Conservation (phyloP, 805 yeast genomes). For the Myxozyma vanderwaltii region DNA sequence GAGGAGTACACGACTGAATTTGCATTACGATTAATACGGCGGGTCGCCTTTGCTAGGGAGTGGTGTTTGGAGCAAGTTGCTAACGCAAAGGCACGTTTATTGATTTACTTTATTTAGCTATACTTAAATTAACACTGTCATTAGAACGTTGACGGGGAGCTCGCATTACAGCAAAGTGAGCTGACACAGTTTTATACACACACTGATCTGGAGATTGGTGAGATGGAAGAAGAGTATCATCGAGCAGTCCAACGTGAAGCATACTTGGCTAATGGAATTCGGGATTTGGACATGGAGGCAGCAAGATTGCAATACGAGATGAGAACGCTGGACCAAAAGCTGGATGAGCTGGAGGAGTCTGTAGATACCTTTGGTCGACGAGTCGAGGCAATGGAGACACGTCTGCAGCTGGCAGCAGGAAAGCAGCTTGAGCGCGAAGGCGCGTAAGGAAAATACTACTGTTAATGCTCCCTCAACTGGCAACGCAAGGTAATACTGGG, state of each 20-base stretch:
- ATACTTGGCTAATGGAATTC: slow-evolving; percentile 40
- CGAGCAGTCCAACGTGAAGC: slow-evolving; percentile 32
- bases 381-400: slow-evolving; percentile 43
- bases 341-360: slow-evolving; percentile 68
- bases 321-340: slow-evolving; percentile 57
- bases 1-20: not conserved
- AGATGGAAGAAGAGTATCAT: slow-evolving; percentile 28
- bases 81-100: slow-evolving; percentile 26
- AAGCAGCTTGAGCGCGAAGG: not conserved
- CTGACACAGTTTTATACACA: slow-evolving; percentile 34
- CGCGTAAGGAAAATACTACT: no score
- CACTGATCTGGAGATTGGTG: not conserved
- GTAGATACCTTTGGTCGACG: slow-evolving; percentile 50
- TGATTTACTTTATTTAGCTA: not conserved
- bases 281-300: slow-evolving; percentile 57
- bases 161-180: not conserved
- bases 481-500: no score
- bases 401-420: slow-evolving; percentile 21
- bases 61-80: slow-evolving; percentile 2
- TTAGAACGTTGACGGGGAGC: slow-evolving; percentile 4
- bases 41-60: not conserved
- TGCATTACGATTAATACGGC: not conserved
- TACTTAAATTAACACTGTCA: not conserved
- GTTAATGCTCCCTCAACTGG: not conserved
- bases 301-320: slow-evolving; percentile 69